Evolutionary conservation across 2,329 filamentous ascomycete species (phyloP), one percentile per base, ranked within the genome.

Genomic region (Nemania diffusa): DNA sequence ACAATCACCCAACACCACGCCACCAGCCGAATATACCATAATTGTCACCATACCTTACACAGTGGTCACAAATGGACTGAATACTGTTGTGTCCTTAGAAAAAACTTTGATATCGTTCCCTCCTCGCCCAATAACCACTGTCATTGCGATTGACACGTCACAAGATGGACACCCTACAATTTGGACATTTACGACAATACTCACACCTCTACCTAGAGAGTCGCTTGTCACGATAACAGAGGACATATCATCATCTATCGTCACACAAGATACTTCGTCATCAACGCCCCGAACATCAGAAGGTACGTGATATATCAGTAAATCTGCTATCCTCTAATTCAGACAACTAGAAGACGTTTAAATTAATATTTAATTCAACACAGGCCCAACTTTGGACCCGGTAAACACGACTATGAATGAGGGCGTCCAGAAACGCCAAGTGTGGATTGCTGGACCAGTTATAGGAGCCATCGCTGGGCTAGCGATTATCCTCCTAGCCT

Each of bases 381-480:
- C 6, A 59, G 44, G 5, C 4, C 20, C 40, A 11, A 6, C 40
- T 32, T 20, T 51, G 29, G 44, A 24, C n/a, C 29, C 51, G 15
- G 3, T 9, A 37, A 8, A 8, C 8, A 37, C n/a, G 34, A 50
- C 22, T 5, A 4, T 34, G 9, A 13, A 5, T 29, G 22, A 24
- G 29, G 20, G 24, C 46, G 32, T 5, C 5, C 46, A 50, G 40
- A 44, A 22, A 3, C 51, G 50, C 46, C 60, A 5, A 29, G 56
- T 32, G 17, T 67, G 60, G 65, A 34, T 67, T 2, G 65, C 51
- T 1, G 65, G 65, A 6, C 60, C 60, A 5, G 42, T 57, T 3
- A 24, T 64, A 32, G 65, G 65, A 27, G 60, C 17, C 0, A 13
- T 67, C 7, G 42, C 42, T 3, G 65, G 55, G 1, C 20, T 57